Evolutionary conservation across 2,329 filamentous ascomycete species (phyloP), one percentile per base, ranked within the genome.

Genomic region (Penicillium sumatraense): DNA sequence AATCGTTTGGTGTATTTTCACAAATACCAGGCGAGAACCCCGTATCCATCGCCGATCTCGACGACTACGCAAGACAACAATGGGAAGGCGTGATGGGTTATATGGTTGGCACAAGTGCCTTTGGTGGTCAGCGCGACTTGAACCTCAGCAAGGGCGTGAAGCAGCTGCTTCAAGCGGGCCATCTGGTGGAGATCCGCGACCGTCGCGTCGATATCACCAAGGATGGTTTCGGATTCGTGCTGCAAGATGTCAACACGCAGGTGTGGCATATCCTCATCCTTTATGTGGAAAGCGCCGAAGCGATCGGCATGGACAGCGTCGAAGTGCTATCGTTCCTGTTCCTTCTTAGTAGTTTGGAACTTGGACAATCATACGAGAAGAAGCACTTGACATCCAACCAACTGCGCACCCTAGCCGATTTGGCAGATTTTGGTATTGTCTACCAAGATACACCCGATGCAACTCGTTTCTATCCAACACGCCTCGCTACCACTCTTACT

Each of bases 41-140:
- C 46, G 84, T 95, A 46, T 86, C 89, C 56, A 75, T 92, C 10
- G 68, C 83, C 1, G 91, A 89, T 63, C 83, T 99, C 54, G 95
- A 99, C 69, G 83, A 86, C 24, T 96, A 93, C 75, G 92, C 95
- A 5, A 86, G 90, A 51, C 85, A 84, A 65, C 93, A 96, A 70
- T 99, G 95, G 93, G 96, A 99, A 74, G 89, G 91, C 23, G 96
- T 99, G 24, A 76, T 99, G 45, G 95, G 97, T 73, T 99, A 92
- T 69, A 93, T 99, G 72, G 95, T 99, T 18, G 82, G 84, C 68
- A 81, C 66, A 60, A 73, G 72, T 63, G 77, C 77, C 41, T 73
- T 80, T 46, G 75, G 78, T 14, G 75, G 79, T 38, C 81, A 80
- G 27, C 75, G 76, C 18, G 75, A 79, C n/a, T 72, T 74, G 46